Evolutionary conservation across 352 stramenopile genomes (phyloP), one percentile per base, ranked within the genome.

Genomic region (Globisporangium echinulatum): DNA sequence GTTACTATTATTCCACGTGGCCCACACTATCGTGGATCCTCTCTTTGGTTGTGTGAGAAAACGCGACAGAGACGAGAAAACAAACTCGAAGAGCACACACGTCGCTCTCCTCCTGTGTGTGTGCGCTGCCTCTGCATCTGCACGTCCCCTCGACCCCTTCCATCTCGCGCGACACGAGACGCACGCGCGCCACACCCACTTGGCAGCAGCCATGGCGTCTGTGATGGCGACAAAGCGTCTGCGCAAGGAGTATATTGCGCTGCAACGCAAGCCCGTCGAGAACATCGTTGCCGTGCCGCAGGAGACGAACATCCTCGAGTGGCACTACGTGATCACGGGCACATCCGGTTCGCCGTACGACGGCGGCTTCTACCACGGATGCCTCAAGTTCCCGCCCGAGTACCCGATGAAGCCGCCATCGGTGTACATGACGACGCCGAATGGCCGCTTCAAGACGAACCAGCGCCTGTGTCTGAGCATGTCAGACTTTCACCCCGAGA

Each of bases 391-490:
- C 62, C 93, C 93, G 6, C 90, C 86, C 48, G 87, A 97, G 68
- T 98, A 98, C 63, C 95, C 95, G 15, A 94, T 98, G 76, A 98
- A 97, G 75, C 96, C 96, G 43, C 96, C 96, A n/a, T 83, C 86
- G 46, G 90, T 98, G 49, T 85, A 97, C 37, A 98, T 98, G 94
- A 67, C 94, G 17, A 98, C 96, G 38, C 92, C 90, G 17, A 97
- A 94, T 54, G 96, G 96, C 17, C 87, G 96, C 49, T 98, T 98
- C 72, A 96, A 97, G 69, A 92, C 91, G 14, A 97, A 97, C 71
- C 81, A 95, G 66, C 76, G 92, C 19, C 72, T 98, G 49, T 98
- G 96, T 79, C 74, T 98, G 5, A 95, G 77, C 64, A 98, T 98
- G 93, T 96, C 84, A 52, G 94, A 98, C 70, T 98, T 97, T 72